Conservation (phyloP, 768 basidiomycete species). For the Favolaschia claudopus region DNA sequence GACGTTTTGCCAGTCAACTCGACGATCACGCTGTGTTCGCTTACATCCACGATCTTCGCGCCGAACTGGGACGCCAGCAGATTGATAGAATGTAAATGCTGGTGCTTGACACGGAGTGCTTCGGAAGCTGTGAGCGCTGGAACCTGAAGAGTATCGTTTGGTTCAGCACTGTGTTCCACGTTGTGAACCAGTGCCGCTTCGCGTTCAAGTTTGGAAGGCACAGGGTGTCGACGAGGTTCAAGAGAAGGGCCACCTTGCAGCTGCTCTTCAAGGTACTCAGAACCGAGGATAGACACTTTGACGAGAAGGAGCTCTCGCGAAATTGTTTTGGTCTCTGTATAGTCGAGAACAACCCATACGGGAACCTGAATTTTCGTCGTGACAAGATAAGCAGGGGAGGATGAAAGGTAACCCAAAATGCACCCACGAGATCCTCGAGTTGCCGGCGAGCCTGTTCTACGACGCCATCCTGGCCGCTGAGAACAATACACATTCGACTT, state of each 20-base stretch:
- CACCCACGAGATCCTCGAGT: conserved; percentile 93
- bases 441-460: conserved; percentile 97
- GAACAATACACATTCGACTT: conserved; percentile 97
- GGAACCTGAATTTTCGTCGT: conserved; percentile 72
- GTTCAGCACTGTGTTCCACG: conserved; percentile 68
- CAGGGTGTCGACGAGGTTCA: conserved; percentile 62
- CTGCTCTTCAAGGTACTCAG: conserved; percentile 95
- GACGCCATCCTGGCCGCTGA: conserved; percentile 96
- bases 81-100: conserved; percentile 88
- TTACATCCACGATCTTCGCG: conserved; percentile 92
- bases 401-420: neutral
- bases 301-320: conserved; percentile 93
- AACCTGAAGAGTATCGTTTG: conserved; percentile 34
- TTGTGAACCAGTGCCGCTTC: conserved; percentile 79
- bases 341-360: conserved; percentile 99
- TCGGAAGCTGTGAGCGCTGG: conserved; percentile 76
- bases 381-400: neutral
- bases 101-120: conserved; percentile 88
- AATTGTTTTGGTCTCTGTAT: conserved; percentile 91
- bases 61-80: conserved; percentile 88
- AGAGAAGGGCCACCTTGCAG: conserved; percentile 86
- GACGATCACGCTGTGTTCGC: conserved; percentile 93
- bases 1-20: conserved; percentile 94
- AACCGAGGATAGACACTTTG: conserved; percentile 96
- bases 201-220: conserved; percentile 65